phyloP scores from a whole-genome alignment of 768 basidiomycete genomes.

The Lactifluus hygrophoroides region DNA sequence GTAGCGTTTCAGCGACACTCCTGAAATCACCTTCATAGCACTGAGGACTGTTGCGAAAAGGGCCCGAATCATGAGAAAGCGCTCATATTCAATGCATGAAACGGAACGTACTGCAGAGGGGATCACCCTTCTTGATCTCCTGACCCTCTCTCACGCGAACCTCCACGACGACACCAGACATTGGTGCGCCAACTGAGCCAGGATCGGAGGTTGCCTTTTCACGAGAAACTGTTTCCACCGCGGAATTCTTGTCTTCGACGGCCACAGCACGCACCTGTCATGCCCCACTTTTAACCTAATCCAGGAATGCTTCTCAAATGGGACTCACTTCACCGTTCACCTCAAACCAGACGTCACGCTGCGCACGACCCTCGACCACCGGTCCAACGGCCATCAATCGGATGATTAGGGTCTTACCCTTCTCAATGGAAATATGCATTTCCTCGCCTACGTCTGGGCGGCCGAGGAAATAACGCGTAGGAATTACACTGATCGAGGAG shows the following conservation, averaged over 20 bases:
- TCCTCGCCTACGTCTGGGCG: conserved; percentile 90
- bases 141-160: conserved; percentile 97
- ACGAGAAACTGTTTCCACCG: conserved; percentile 87
- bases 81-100: conserved; percentile 2
- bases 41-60: conserved; percentile 57
- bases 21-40: conserved; percentile 80
- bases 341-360: conserved; percentile 97
- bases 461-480: conserved; percentile 95
- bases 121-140: conserved; percentile 97
- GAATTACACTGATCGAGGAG: conserved; percentile 59
- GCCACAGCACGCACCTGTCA: conserved; percentile 83
- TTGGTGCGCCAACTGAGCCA: conserved; percentile 94
- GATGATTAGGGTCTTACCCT: conserved; percentile 95
- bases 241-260: conserved; percentile 95
- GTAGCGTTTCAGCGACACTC: background rate
- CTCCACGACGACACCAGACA: conserved; percentile 98
- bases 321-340: conserved; percentile 81
- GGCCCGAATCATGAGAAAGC: conserved; percentile 14
- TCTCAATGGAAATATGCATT: conserved; percentile 92
- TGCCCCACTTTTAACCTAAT: background rate
- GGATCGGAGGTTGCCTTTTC: conserved; percentile 93
- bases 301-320: background rate
- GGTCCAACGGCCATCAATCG: conserved; percentile 93
- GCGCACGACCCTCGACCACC: conserved; percentile 83
- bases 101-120: conserved; percentile 66